Evolutionary conservation across 2,329 filamentous ascomycete species (phyloP).

Genomic region (Albifimbria verrucaria): DNA sequence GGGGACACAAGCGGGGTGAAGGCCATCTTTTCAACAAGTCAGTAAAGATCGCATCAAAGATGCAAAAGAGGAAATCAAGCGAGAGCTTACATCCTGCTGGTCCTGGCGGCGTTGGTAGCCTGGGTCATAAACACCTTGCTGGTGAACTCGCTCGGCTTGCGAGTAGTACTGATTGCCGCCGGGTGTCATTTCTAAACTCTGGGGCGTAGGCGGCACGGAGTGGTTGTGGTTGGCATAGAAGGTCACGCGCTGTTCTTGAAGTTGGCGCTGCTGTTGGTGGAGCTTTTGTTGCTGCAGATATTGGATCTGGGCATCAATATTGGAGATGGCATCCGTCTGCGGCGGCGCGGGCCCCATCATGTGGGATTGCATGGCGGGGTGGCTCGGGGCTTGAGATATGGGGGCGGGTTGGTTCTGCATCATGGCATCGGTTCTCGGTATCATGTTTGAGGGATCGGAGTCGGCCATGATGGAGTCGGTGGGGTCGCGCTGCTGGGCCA

Average conservation of each 20-base stretch:
- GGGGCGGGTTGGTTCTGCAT: constrained; percentile 43
- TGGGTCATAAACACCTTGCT: constrained; percentile 60
- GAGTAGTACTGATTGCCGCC: constrained; percentile 57
- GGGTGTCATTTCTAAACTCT: constrained; percentile 73
- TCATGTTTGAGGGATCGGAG: constrained; percentile 24
- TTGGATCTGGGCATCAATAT: constrained; percentile 64
- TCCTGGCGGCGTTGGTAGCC: constrained; percentile 64
- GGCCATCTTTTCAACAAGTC: constrained; percentile 51
- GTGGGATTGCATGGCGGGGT: constrained; percentile 43
- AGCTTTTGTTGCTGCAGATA: constrained; percentile 62
- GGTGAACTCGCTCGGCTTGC: constrained; percentile 48
- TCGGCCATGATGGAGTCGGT: constrained; percentile 33
- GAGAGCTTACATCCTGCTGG: constrained; percentile 58
- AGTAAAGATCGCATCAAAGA: too few species aligned
- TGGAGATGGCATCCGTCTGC: constrained; percentile 48
- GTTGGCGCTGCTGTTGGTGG: constrained; percentile 56
- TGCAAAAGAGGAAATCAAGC: not conserved
- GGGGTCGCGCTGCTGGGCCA: constrained; percentile 26
- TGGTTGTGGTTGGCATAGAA: constrained; percentile 54
- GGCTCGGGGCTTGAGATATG: constrained; percentile 44
- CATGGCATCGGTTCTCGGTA: constrained; percentile 28
- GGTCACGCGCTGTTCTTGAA: constrained; percentile 54
- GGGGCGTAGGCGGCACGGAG: constrained; percentile 74
- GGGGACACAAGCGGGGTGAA: constrained; percentile 81
- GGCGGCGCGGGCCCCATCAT: constrained; percentile 36